phyloP scores from a whole-genome alignment of 768 basidiomycete genomes.

The Suillus weaverae region DNA sequence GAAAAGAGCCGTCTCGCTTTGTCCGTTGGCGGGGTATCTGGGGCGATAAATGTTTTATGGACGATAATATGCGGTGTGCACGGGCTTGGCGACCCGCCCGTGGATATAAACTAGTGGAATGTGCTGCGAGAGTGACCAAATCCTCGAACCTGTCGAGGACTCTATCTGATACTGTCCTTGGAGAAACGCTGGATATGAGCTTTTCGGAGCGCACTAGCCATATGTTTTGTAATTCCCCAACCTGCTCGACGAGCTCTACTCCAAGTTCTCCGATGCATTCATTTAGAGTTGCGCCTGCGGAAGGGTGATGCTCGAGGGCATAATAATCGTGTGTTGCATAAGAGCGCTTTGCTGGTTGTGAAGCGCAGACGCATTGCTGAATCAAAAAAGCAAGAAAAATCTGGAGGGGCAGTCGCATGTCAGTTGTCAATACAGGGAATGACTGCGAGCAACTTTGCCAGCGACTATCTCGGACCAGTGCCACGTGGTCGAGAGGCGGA shows the following conservation, averaged over 20 bases:
- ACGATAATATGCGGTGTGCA: slow-evolving; percentile 48
- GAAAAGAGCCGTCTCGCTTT: slow-evolving; percentile 47
- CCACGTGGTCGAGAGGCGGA: slow-evolving; percentile 5
- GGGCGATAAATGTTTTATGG: slow-evolving; percentile 59
- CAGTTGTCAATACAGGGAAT: neutral
- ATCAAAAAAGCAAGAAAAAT: slow-evolving; percentile 31
- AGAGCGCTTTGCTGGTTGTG: slow-evolving; percentile 47
- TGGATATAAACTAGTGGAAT: neutral
- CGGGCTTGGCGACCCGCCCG: slow-evolving; percentile 33
- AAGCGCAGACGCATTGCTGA: slow-evolving; percentile 30
- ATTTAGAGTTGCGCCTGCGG: slow-evolving; percentile 51
- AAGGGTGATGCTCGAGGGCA: slow-evolving; percentile 65
- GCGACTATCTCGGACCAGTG: neutral
- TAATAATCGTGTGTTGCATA: slow-evolving; percentile 82
- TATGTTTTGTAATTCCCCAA: slow-evolving; percentile 76
- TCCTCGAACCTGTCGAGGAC: slow-evolving; percentile 51
- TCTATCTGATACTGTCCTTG: slow-evolving; percentile 41
- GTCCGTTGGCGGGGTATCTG: slow-evolving; percentile 67
- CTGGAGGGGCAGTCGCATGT: slow-evolving; percentile 19
- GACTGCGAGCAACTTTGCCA: neutral
- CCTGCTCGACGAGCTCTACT: slow-evolving; percentile 85
- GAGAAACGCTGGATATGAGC: slow-evolving; percentile 19
- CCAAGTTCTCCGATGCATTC: slow-evolving; percentile 63
- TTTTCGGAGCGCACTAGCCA: slow-evolving; percentile 77
- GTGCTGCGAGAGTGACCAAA: slow-evolving; percentile 33